Evolutionary conservation across 1,284 basidiomycete genomes (phyloP), one percentile per base, ranked within the genome.

Genomic region (Ceratobasidium papillatum): DNA sequence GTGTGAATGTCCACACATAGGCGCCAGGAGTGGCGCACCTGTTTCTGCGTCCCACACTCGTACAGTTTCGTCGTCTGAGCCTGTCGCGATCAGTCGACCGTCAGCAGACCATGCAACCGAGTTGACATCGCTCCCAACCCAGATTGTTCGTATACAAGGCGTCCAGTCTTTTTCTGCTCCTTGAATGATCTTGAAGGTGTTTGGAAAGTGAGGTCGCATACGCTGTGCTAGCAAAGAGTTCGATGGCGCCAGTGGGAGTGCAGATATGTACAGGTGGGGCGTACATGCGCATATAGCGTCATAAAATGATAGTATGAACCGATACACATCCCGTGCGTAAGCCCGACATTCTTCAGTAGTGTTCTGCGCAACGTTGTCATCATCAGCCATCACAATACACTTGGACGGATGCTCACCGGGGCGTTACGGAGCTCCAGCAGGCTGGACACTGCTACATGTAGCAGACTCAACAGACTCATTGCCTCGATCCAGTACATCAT

Each of bases 401-500:
- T 7, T n/a, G 1, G 5, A n/a, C 12, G 11, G 7, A 3, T 47
- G n/a, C 58, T 36, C 36, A 61, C 58, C 34, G n/a, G 3, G 2
- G 58, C 36, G 17, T 34, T n/a, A n/a, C 27, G 17, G n/a, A 62
- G 32, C 17, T 38, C 30, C 22, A 61, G 19, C 25, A 72, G 19
- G 43, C 36, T 30, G 25, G 52, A 22, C 14, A 41, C 12, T 14
- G 63, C 74, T 12, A 30, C 36, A 32, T 58, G 43, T 2, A 59
- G 25, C 32, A 52, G 22, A 3, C 51, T 45, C 8, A 75, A 19
- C 8, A 75, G 38, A 61, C 74, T 75, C 11, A 75, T 47, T 9
- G 41, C 43, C 38, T 75, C 74, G 32, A 75, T 58, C 74, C 74
- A 75, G 32, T 58, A 54, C 9, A 75, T 51, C 34, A 75, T 25